Evolutionary conservation across 2,329 filamentous ascomycete genomes (phyloP).

Genomic region (Neoarthrinium moseri): DNA sequence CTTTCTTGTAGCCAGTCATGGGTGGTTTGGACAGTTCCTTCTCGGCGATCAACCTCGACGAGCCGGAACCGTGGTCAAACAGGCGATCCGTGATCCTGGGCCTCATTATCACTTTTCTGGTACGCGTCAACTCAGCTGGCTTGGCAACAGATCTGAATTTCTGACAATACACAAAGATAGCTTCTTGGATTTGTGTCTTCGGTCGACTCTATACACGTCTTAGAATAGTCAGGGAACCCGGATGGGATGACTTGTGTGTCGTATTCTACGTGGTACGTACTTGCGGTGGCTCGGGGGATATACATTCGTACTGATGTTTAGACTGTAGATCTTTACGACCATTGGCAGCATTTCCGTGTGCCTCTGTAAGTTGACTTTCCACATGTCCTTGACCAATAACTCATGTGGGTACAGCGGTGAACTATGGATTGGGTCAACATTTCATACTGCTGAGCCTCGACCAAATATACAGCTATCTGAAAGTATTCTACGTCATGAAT

Average conservation of each 20-base stretch:
- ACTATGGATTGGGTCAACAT: constrained; percentile 21
- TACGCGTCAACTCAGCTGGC: constrained; percentile 12
- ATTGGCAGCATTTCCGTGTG: constrained; percentile 18
- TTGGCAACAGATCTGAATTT: not conserved
- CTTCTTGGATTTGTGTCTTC: constrained; percentile 27
- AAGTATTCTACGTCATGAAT: constrained; percentile 21
- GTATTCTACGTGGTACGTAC: constrained; percentile 18
- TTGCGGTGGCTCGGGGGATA: not conserved
- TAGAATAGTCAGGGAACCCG: constrained; percentile 17
- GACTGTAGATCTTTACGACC: constrained; percentile 16
- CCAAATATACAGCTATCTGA: not conserved
- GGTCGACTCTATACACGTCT: constrained; percentile 24
- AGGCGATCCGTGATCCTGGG: constrained; percentile 24
- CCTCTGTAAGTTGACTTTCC: constrained; percentile 7
- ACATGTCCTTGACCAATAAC: not conserved
- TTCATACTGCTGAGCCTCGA: constrained; percentile 14
- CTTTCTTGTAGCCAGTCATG: not conserved
- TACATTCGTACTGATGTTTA: constrained; percentile 5
- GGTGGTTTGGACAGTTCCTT: constrained; percentile 8
- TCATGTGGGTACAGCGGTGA: constrained; percentile 6
- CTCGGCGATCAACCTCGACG: constrained; percentile 19
- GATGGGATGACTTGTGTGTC: constrained; percentile 25
- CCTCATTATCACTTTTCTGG: constrained; percentile 25
- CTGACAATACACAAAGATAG: constrained; percentile 14
- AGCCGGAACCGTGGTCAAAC: constrained; percentile 27